Conservation (phyloP, 169 alveolate species). For the Eimeria falciformis region DNA sequence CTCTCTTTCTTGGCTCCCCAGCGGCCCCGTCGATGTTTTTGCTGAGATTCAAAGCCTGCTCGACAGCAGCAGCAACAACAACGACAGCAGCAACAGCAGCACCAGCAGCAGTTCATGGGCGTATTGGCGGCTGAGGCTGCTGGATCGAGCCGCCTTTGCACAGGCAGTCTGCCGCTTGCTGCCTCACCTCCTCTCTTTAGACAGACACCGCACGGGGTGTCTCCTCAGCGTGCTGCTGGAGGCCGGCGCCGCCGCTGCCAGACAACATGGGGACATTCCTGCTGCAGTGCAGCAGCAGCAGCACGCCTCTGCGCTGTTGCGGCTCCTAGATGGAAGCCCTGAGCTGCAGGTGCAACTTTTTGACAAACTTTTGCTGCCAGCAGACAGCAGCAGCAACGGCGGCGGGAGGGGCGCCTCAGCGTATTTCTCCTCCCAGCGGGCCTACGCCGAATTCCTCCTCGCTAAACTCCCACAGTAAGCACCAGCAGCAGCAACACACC, state of each 20-base stretch:
- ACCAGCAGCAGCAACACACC: background rate
- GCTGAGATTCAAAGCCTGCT: constrained; percentile 5
- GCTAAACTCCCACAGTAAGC: constrained; percentile 6
- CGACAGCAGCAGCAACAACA: constrained; percentile 11
- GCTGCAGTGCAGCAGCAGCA: background rate
- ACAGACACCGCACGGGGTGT: background rate
- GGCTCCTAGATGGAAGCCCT: constrained; percentile 8
- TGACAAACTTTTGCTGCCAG: constrained; percentile 26
- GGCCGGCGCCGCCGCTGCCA: background rate
- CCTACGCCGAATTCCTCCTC: constrained; percentile 15
- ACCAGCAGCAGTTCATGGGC: constrained; percentile 27
- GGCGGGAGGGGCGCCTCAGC: background rate
- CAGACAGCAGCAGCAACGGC: constrained; percentile 31
- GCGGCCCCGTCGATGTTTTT: constrained; percentile 14
- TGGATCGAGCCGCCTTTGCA: constrained; percentile 12
- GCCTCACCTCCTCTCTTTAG: constrained; percentile 28
- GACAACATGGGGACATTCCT: too few relatives aligned
- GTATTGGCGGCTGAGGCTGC: constrained; percentile 25
- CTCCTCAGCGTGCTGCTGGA: background rate
- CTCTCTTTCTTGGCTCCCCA: constrained; percentile 7
- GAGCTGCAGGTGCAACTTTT: constrained; percentile 49
- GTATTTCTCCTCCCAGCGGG: constrained; percentile 19
- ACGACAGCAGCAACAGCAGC: constrained; percentile 47
- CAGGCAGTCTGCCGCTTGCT: constrained; percentile 30
- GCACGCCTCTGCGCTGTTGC: constrained; percentile 12